Evolutionary conservation across 805 yeast genomes (phyloP).

Genomic region (Pichia nanzhaoensis): DNA sequence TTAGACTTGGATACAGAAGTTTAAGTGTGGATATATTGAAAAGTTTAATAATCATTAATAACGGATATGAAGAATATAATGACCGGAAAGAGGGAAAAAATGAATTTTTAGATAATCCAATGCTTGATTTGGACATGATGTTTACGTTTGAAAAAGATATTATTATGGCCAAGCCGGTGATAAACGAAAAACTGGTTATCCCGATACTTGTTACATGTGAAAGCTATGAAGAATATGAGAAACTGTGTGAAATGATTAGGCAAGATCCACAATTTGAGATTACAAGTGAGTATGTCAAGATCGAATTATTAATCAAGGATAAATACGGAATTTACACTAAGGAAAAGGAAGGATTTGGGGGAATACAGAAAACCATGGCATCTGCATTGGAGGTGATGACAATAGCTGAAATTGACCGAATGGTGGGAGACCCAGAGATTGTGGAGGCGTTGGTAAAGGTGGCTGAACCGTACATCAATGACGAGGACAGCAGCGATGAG

Average conservation of each 20-base stretch:
- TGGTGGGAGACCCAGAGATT: not conserved
- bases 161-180: not conserved
- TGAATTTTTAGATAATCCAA: not conserved
- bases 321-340: not conserved
- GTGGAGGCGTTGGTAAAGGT: not conserved
- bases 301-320: conserved; percentile 9
- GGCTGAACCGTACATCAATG: not conserved
- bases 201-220: not conserved
- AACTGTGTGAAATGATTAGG: not conserved
- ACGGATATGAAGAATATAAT: conserved; percentile 12
- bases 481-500: not conserved
- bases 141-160: not conserved
- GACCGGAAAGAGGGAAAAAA: not conserved
- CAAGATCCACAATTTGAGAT: not conserved
- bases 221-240: conserved; percentile 1
- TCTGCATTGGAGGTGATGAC: not conserved
- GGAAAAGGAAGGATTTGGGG: not conserved
- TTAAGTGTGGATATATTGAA: conserved; percentile 20
- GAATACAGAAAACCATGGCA: not conserved
- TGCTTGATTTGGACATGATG: not conserved
- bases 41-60: conserved; percentile 15
- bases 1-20: conserved; percentile 12
- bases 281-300: conserved; percentile 1
- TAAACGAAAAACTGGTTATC: not conserved
- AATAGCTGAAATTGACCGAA: conserved; percentile 1